phyloP scores from a whole-genome alignment of 495 filamentous ascomycete genomes.

The Lasiosphaeris hirsuta region DNA sequence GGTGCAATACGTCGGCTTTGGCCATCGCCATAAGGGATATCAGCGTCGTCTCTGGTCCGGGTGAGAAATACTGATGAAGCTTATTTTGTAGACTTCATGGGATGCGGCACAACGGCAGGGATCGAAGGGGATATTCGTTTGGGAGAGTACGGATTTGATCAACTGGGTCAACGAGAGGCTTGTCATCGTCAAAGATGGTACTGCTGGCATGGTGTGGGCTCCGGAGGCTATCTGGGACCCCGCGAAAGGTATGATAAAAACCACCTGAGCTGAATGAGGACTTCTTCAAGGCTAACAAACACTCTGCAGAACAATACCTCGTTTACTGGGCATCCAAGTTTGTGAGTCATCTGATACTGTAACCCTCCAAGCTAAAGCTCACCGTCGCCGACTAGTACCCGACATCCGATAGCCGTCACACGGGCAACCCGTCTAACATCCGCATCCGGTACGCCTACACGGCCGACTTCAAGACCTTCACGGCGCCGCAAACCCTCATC shows the following conservation, averaged over 20 bases:
- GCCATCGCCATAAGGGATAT: no score
- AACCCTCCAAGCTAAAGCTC: neutral
- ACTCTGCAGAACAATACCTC: conserved; percentile 39
- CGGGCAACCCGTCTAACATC: conserved; percentile 39
- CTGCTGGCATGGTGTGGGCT: conserved; percentile 56
- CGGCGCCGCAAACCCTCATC: conserved; percentile 40
- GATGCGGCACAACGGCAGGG: conserved; percentile 50
- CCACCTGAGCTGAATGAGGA: neutral
- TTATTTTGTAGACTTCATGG: conserved; percentile 41
- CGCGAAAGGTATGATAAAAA: conserved; percentile 30
- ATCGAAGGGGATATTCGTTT: conserved; percentile 49
- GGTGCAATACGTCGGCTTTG: no score
- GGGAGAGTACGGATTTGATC: conserved; percentile 50
- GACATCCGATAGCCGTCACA: conserved; percentile 36
- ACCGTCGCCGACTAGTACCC: conserved; percentile 28
- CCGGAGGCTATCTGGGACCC: conserved; percentile 53
- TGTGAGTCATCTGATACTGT: conserved; percentile 21
- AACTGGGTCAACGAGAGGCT: conserved; percentile 48
- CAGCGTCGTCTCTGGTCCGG: no score
- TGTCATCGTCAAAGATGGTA: conserved; percentile 46
- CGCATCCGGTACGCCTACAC: conserved; percentile 45
- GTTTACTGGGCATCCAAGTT: conserved; percentile 56
- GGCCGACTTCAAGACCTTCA: conserved; percentile 41
- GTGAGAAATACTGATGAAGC: neutral
- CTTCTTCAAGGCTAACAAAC: conserved; percentile 5